Evolutionary conservation across 495 filamentous ascomycete species (phyloP).

Genomic region (Aspergillus asperescens): DNA sequence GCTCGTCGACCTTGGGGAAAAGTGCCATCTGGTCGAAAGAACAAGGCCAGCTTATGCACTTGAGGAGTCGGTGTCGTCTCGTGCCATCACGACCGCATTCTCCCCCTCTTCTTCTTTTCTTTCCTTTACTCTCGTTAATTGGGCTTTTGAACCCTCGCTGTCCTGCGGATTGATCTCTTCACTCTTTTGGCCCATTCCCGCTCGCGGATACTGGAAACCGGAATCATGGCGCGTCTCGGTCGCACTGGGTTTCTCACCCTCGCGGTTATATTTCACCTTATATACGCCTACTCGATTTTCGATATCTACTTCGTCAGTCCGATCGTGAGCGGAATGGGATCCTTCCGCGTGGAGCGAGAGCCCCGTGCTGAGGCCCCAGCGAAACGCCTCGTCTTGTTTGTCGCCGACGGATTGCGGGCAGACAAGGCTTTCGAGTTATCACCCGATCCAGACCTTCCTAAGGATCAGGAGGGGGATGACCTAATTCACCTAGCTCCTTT

Average conservation of each 20-base stretch:
- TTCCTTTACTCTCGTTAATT: slow-evolving; percentile 8
- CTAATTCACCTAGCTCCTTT: slow-evolving; percentile 85
- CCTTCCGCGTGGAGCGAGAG: slow-evolving; percentile 64
- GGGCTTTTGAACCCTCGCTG: neutral
- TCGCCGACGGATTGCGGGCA: slow-evolving; percentile 95
- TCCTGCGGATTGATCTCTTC: neutral
- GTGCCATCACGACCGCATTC: too few species aligned
- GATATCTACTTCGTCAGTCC: slow-evolving; percentile 99
- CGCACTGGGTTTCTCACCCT: slow-evolving; percentile 86
- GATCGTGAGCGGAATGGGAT: slow-evolving; percentile 90
- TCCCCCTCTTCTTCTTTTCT: neutral
- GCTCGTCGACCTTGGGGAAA: neutral
- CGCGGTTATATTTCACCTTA: slow-evolving; percentile 87
- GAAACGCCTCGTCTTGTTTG: slow-evolving; percentile 85
- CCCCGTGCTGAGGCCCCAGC: slow-evolving; percentile 66
- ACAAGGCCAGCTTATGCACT: neutral
- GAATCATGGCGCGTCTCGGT: slow-evolving; percentile 69
- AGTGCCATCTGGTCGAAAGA: slow-evolving; percentile 4
- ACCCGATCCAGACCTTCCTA: slow-evolving; percentile 66
- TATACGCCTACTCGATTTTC: slow-evolving; percentile 96
- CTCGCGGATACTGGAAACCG: slow-evolving; percentile 8
- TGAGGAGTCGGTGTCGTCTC: too few species aligned
- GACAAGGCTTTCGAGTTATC: slow-evolving; percentile 97
- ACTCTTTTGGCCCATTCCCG: slow-evolving; percentile 16
- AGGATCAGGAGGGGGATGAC: slow-evolving; percentile 44